A percentile compares a stretch with the other conserved stretches of the same genome.
Conservation (phyloP, 345 rosid species). For the Ceriops zippeliana region DNA sequence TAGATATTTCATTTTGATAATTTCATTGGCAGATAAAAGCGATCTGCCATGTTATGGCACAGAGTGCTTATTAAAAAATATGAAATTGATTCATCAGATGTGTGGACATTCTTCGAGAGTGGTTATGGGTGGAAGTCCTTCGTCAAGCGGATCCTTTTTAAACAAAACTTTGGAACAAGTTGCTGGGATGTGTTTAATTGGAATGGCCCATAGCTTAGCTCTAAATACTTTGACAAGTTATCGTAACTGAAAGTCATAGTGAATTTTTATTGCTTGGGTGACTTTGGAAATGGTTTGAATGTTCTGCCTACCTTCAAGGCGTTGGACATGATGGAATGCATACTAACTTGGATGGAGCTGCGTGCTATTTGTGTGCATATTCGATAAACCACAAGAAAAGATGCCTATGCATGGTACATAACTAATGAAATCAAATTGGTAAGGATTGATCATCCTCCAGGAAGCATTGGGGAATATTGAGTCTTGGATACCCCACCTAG, state of each 20-base stretch:
- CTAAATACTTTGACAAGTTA: background rate
- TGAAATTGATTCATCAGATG: background rate
- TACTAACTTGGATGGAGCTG: too few relatives aligned
- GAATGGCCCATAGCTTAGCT: background rate
- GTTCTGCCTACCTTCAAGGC: too few relatives aligned
- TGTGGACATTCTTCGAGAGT: background rate
- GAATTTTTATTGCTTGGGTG: background rate
- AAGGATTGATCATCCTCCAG: too few relatives aligned
- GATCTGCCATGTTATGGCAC: background rate
- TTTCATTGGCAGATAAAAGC: background rate
- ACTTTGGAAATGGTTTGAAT: background rate
- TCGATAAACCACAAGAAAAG: too few relatives aligned
- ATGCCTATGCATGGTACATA: too few relatives aligned
- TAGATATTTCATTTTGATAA: slow-evolving; percentile 5
- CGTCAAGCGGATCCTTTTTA: background rate
- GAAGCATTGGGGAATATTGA: too few relatives aligned
- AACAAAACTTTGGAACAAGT: slow-evolving; percentile 1
- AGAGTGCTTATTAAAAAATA: background rate
- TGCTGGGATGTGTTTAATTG: background rate
- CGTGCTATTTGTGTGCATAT: too few relatives aligned
- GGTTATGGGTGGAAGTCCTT: background rate
- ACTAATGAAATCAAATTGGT: too few relatives aligned
- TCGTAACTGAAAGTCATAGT: background rate
- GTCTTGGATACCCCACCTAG: too few relatives aligned
- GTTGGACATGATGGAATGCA: too few relatives aligned